phyloP scores from a whole-genome alignment of 2,329 filamentous ascomycete genomes.

The Fusarium palustre region DNA sequence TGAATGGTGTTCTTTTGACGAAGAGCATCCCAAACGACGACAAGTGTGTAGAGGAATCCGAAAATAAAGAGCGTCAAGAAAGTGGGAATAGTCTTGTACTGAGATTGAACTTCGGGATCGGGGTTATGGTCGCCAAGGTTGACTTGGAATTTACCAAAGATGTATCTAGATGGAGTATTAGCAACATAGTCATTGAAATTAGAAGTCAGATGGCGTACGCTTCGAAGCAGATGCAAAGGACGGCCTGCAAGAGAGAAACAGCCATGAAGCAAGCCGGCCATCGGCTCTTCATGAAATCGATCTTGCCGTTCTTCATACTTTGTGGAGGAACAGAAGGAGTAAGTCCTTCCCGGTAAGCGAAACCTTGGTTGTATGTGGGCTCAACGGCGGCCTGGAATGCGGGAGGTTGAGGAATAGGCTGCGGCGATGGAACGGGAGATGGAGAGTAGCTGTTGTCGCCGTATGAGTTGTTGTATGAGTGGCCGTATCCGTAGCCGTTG shows the following conservation, averaged over 20 bases:
- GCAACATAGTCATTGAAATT: slow-evolving; percentile 2
- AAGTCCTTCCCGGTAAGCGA: slow-evolving; percentile 55
- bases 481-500: slow-evolving; percentile 53
- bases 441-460: slow-evolving; percentile 44
- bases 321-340: slow-evolving; percentile 49
- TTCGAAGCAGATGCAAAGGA: slow-evolving; percentile 85
- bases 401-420: slow-evolving; percentile 38
- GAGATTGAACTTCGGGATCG: slow-evolving; percentile 58
- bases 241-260: slow-evolving; percentile 79
- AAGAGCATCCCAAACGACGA: slow-evolving; percentile 92
- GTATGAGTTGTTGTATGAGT: slow-evolving; percentile 52
- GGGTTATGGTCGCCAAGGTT: slow-evolving; percentile 61
- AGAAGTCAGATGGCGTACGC: slow-evolving; percentile 68
- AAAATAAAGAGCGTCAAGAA: slow-evolving; percentile 98
- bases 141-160: slow-evolving; percentile 87
- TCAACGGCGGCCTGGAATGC: slow-evolving; percentile 47
- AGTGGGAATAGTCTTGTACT: slow-evolving; percentile 84
- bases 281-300: slow-evolving; percentile 83
- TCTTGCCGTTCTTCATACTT: slow-evolving; percentile 49
- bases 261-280: slow-evolving; percentile 92
- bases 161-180: slow-evolving; percentile 70
- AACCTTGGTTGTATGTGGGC: slow-evolving; percentile 51
- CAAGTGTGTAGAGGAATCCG: slow-evolving; percentile 90
- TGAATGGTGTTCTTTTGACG: slow-evolving; percentile 98
- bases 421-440: slow-evolving; percentile 29